A percentile compares a stretch with the other conserved stretches of the same genome.
phyloP scores from a whole-genome alignment of 805 yeast genomes.

The Candida cerambycidarum region DNA sequence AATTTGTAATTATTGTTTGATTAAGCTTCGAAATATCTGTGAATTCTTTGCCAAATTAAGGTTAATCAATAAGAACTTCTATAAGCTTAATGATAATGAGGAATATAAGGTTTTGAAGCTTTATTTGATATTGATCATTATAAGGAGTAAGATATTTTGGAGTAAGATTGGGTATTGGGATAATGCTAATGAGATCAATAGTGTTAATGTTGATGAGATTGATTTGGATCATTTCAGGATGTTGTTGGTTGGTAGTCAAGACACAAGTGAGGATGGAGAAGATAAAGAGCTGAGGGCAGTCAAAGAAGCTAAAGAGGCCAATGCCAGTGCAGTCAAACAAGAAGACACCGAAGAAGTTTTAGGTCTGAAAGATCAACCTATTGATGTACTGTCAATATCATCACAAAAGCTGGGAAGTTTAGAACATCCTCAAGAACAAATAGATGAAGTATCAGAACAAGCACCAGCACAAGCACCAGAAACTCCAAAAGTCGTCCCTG shows the following conservation, averaged over 20 bases:
- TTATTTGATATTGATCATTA: conserved; percentile 54
- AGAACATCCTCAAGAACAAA: neutral
- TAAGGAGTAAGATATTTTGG: conserved; percentile 80
- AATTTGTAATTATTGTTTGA: conserved; percentile 78
- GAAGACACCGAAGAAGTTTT: no score
- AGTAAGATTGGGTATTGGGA: conserved; percentile 82
- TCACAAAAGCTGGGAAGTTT: neutral
- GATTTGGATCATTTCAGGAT: conserved; percentile 20
- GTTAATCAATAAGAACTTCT: conserved; percentile 52
- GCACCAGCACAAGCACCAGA: neutral
- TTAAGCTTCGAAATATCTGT: conserved; percentile 76
- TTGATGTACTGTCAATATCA: conserved; percentile 1
- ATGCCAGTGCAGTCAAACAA: no score
- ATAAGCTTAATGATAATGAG: conserved; percentile 46
- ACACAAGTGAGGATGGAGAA: neutral
- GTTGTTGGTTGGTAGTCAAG: conserved; percentile 10
- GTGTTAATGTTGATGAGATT: conserved; percentile 26
- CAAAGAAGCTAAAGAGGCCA: no score
- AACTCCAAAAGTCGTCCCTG: no score
- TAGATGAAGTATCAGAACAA: neutral
- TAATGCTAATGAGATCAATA: conserved; percentile 35
- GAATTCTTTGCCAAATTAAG: conserved; percentile 79
- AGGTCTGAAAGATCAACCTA: conserved; percentile 1
- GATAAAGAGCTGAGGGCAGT: neutral
- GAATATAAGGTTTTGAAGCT: conserved; percentile 39